Base-by-base conservation (phyloP, 1,139 yeast genomes). In the Groenewaldozyma auringiensis region DNA sequence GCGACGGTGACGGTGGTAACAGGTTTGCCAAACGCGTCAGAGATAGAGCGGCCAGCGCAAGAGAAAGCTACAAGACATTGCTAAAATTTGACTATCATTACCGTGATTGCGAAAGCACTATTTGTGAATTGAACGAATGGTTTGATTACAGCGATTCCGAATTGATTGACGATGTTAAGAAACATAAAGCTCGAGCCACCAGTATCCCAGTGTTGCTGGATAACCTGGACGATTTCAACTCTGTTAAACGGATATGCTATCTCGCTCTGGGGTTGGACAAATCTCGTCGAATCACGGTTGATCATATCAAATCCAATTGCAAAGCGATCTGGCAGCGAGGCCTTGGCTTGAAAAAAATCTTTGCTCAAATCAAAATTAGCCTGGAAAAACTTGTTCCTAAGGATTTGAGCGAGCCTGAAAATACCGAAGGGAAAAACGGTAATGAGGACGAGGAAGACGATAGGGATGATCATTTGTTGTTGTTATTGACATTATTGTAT, bases 401-500 rank as follows among this genome's bases (percentile, higher is more conserved):
- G 8, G 38, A 35, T 18, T 27, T 22, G 14, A 27, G 11, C 29
- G 21, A 14, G 6, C 22, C 14, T 13, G 20, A 9, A 9, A 36
- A 33, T 4, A 6, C 16, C 20, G 17, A 22, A 21, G 14, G 22
- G 27, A n/a, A 25, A 13, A 4, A 4, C 6, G 32, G 20, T 18
- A 41, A 17, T n/a, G 14, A 11, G 9, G 31, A 8, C 13, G 31
- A 9, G 8, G 31, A 27, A 9, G 22, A 33, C 9, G 45, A 37
- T 1, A 25, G 46, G 2, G 62, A 67, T 2, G 50, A 49, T 31
- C 64, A 65, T 31, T 64, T 69, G 43, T 54, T 74, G 0, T 62
- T 81, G 51, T 31, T 41, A n/a, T 34, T 41, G 29, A 81, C 94
- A 0, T 60, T 79, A 1, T 50, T 81, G 1, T 83, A 78, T 57